Evolutionary conservation across 331 rosid species (phyloP).

Genomic region (Cydonia oblonga): DNA sequence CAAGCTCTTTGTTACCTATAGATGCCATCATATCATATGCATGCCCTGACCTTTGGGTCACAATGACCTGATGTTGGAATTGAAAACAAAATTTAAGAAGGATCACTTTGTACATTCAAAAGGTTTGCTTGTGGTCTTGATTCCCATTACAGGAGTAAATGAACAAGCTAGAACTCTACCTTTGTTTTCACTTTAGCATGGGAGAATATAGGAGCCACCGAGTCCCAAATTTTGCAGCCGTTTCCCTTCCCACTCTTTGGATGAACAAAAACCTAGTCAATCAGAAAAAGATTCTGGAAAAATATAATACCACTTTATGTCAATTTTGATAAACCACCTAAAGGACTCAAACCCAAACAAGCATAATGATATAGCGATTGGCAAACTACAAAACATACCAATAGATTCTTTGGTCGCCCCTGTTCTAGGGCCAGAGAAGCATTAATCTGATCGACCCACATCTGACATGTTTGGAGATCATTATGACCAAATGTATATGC

Average conservation of each 20-base stretch:
- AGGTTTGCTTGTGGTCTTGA: neutral
- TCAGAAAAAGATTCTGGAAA: conserved; percentile 36
- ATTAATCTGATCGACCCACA: conserved; percentile 61
- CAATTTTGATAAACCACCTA: conserved; percentile 5
- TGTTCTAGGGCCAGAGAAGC: conserved; percentile 34
- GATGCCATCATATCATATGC: conserved; percentile 71
- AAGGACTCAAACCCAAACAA: conserved; percentile 1
- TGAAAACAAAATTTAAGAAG: neutral
- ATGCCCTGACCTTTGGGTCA: conserved; percentile 82
- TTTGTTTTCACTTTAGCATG: conserved; percentile 70
- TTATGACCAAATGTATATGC: conserved; percentile 64
- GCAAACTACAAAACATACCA: conserved; percentile 47
- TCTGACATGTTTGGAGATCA: conserved; percentile 44
- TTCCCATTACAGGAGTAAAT: neutral
- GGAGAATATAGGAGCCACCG: conserved; percentile 68
- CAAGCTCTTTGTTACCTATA: conserved; percentile 51
- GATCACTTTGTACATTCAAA: neutral
- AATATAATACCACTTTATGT: conserved; percentile 9
- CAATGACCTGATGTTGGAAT: conserved; percentile 53
- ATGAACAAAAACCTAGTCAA: conserved; percentile 81
- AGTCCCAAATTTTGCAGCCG: conserved; percentile 76
- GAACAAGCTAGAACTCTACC: conserved; percentile 29
- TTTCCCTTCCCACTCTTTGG: conserved; percentile 87
- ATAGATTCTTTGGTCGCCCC: conserved; percentile 71
- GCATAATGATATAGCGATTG: conserved; percentile 3